Base-by-base conservation (phyloP, 2,329 filamentous ascomycete species). In the Ambrosiella beaveri region DNA sequence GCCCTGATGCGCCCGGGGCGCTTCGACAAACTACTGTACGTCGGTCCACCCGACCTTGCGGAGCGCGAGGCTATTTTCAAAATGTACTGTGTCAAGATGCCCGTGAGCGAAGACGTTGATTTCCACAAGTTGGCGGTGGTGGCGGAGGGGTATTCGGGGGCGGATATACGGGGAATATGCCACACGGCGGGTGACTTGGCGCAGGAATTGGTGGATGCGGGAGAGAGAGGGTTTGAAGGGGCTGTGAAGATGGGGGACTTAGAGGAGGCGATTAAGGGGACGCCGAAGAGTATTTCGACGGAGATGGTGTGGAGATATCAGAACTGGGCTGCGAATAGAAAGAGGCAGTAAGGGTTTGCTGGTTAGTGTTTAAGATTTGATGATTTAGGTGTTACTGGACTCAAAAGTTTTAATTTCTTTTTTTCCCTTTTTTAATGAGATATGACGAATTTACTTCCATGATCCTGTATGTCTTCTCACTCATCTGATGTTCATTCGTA, bases 1-100 rank as follows among this genome's bases (percentile, higher is more conserved):
- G 91, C 91, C 0, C 76, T 97, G 39, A 79, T 95, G 66, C 81
- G 91, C 0, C 86, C 88, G 0, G 91, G 91, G 1, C 80, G 91
- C 36, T 87, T 97, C 68, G 88, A 95, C 65, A 80, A 85, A 63
- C 76, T 89, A 39, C 78, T 95, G 51, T 95, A 95, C 68, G 87
- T 96, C 49, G 86, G 87, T 0, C 85, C 88, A 2, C 91, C 91
- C 0, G 83, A 88, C 65, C 71, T 76, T 51, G 73, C 79, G 7
- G 88, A 88, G 0, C 78, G 91, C 7, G 79, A 78, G 65, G 85
- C 88, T 62, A 91, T 97, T 57, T 77, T 96, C 58, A 69, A 73
- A 13, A 82, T 88, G 56, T 81, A 85, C 66, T 78, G 82, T 1
- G 72, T 74, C 36, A 80, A 77, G 58, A 76, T 85, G 56, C 73